phyloP scores from a whole-genome alignment of 306 rosid species.

The Begonia loranthoides region DNA sequence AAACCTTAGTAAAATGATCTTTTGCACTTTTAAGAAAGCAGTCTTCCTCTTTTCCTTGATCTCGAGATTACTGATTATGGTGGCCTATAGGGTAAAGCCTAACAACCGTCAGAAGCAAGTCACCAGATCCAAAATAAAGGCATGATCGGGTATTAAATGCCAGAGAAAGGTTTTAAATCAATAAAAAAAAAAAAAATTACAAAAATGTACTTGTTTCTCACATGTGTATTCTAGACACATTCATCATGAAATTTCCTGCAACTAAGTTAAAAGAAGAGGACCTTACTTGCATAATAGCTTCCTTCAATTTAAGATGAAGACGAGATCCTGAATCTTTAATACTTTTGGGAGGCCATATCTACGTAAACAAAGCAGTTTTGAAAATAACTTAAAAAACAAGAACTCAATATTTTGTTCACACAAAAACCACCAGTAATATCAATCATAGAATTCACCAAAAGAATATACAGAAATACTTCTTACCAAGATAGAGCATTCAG shows the following conservation, averaged over 20 bases:
- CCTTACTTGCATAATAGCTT: conserved; percentile 79
- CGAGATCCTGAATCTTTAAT: conserved; percentile 91
- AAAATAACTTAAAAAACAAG: background rate
- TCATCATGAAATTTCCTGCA: background rate
- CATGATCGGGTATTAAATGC: too few relatives aligned
- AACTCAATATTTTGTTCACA: background rate
- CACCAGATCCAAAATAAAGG: too few relatives aligned
- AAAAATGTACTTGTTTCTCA: too few relatives aligned
- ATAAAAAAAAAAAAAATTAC: too few relatives aligned
- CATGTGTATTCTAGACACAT: too few relatives aligned
- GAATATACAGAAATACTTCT: conserved; percentile 2
- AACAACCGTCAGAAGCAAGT: too few relatives aligned
- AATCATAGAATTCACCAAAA: background rate
- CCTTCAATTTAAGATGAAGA: conserved; percentile 78
- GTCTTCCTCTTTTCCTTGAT: too few relatives aligned
- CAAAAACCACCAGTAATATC: conserved; percentile 2
- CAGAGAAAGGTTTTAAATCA: too few relatives aligned
- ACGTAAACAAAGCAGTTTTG: conserved; percentile 10
- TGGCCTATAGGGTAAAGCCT: too few relatives aligned
- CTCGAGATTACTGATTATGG: too few relatives aligned
- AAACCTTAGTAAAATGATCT: too few relatives aligned
- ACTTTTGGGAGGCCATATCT: conserved; percentile 99
- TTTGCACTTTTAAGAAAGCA: too few relatives aligned
- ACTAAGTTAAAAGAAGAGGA: background rate
- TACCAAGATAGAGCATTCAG: conserved; percentile 76